A percentile compares a stretch with the other conserved stretches of the same genome.
Conservation (phyloP, 139 green algal genomes). For the Picochlorum sp. region DNA sequence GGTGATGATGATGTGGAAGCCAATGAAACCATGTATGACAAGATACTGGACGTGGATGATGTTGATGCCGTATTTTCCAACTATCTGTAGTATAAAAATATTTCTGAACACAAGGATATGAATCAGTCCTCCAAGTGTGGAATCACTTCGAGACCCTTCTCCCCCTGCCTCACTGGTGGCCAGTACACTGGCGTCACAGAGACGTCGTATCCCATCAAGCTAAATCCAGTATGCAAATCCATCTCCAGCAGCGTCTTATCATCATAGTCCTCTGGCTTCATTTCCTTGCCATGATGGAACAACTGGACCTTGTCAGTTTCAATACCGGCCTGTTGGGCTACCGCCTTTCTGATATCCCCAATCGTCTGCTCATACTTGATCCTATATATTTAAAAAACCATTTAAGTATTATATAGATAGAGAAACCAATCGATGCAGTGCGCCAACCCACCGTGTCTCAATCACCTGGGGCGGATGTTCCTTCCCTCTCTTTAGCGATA, state of each 20-base stretch:
- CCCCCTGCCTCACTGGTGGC: constrained; percentile 48
- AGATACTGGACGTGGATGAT: constrained; percentile 83
- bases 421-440: background rate
- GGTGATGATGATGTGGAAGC: constrained; percentile 32
- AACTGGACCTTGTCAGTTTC: constrained; percentile 53
- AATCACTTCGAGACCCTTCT: constrained; percentile 44
- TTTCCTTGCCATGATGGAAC: constrained; percentile 63
- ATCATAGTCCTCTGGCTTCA: constrained; percentile 42
- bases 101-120: constrained; percentile 19
- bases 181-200: constrained; percentile 55
- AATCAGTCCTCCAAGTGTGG: constrained; percentile 13
- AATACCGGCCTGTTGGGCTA: constrained; percentile 36
- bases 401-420: background rate
- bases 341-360: constrained; percentile 40
- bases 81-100: constrained; percentile 7
- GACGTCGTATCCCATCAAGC: constrained; percentile 64
- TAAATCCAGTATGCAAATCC: constrained; percentile 75
- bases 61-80: constrained; percentile 83
- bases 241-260: constrained; percentile 61
- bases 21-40: constrained; percentile 76
- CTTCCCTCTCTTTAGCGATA: constrained; percentile 37
- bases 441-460: constrained; percentile 45
- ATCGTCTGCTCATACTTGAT: constrained; percentile 68
- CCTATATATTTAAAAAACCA: constrained; percentile 20
- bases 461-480: constrained; percentile 41